Evolutionary conservation across 1,284 basidiomycete species (phyloP).

Genomic region (Albatrellus sp.): DNA sequence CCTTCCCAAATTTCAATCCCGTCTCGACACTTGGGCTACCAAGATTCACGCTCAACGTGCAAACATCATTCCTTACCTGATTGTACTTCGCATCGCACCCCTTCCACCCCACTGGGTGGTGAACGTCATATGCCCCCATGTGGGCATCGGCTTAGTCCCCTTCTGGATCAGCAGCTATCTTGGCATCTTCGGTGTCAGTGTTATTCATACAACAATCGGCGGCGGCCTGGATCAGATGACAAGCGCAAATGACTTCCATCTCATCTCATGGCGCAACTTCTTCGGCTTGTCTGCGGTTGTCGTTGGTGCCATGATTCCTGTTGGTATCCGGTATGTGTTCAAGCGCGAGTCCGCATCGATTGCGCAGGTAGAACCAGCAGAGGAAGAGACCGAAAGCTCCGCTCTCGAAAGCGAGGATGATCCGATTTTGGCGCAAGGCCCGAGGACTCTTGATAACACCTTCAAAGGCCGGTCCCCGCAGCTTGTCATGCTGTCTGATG

Average conservation of each 20-base stretch:
- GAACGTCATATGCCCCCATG: slow-evolving; percentile 87
- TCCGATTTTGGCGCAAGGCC: slow-evolving; percentile 38
- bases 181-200: slow-evolving; percentile 83
- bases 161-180: slow-evolving; percentile 91
- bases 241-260: slow-evolving; percentile 80
- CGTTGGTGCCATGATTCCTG: slow-evolving; percentile 85
- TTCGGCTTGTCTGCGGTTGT: slow-evolving; percentile 74
- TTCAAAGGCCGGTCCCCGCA: slow-evolving; percentile 21
- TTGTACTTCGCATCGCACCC: slow-evolving; percentile 88
- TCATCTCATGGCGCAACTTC: slow-evolving; percentile 83
- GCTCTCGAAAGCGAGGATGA: slow-evolving; percentile 28
- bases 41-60: slow-evolving; percentile 63
- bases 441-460: slow-evolving; percentile 21
- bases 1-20: slow-evolving; percentile 72
- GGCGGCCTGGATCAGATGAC: slow-evolving; percentile 93
- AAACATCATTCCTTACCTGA: slow-evolving; percentile 81
- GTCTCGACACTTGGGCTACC: slow-evolving; percentile 71
- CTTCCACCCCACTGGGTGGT: slow-evolving; percentile 96
- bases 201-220: slow-evolving; percentile 95
- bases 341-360: slow-evolving; percentile 33
- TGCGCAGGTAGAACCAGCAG: slow-evolving; percentile 29
- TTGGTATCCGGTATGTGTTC: slow-evolving; percentile 74
- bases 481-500: slow-evolving; percentile 21
- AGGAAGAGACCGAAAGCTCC: slow-evolving; percentile 16
- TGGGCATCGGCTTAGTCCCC: slow-evolving; percentile 73